Evolutionary conservation across 202 grass and related monocot genomes (phyloP).

Genomic region (Carex sylvatica): DNA sequence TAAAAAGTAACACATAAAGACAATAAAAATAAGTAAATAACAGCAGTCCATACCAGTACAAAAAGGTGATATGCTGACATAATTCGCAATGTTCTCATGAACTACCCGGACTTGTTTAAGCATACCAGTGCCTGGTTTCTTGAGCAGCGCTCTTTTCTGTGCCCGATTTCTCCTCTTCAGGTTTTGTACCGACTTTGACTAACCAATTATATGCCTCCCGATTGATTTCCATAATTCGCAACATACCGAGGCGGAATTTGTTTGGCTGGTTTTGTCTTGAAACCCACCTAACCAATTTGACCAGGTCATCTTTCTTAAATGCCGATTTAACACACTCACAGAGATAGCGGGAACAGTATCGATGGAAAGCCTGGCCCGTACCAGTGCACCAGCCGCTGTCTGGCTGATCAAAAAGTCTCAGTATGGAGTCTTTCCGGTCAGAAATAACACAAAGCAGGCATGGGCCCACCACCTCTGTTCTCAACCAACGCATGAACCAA

Average conservation of each 20-base stretch:
- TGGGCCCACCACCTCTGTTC: neutral
- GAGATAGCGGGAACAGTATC: neutral
- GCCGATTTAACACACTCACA: neutral
- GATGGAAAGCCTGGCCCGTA: neutral
- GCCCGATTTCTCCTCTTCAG: neutral
- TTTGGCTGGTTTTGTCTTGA: slow-evolving; percentile 16
- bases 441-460: slow-evolving; percentile 24
- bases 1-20: neutral
- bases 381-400: slow-evolving; percentile 3
- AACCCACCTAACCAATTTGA: slow-evolving; percentile 22
- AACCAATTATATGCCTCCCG: slow-evolving; percentile 11
- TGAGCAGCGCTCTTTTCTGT: slow-evolving; percentile 6
- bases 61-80: neutral
- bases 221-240: slow-evolving; percentile 17
- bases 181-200: slow-evolving; percentile 1
- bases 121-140: neutral
- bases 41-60: neutral
- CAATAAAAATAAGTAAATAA: neutral
- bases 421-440: neutral
- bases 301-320: slow-evolving; percentile 3
- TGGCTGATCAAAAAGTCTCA: neutral
- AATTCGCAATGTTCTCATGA: neutral
- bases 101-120: neutral
- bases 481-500: slow-evolving; percentile 25
- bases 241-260: neutral